Evolutionary conservation across 2,329 filamentous ascomycete species (phyloP), one percentile per base, ranked within the genome.

Genomic region (Xylaria hypoxylon): DNA sequence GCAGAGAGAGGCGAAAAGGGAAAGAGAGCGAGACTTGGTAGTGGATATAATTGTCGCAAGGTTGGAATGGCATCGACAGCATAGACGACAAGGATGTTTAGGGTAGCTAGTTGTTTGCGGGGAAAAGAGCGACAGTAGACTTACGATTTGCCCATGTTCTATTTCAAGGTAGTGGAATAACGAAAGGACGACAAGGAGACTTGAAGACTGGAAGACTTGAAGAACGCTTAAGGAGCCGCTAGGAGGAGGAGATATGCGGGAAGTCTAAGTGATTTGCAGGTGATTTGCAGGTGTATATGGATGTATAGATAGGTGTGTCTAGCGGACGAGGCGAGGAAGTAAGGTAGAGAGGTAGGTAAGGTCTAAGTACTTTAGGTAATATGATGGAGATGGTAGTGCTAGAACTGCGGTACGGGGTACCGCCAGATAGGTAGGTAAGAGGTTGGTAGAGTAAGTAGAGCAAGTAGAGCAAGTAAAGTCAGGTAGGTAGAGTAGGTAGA

Each of bases 111-210:
- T 48, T 42, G 58, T 13, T 33, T 62, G 64, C 64, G 66, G 61
- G 59, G 62, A 60, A 50, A 64, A 44, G 42, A 55, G 22, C 40
- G 33, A 44, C 35, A n/a, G 53, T 24, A 31, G 52, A 77, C 75
- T 75, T 69, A 77, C 75, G 70, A 71, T 70, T 77, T 77, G 58
- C 75, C 75, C 75, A 77, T 77, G 11, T 74, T 65, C 51, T 67
- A 68, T 52, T 44, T 70, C 61, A 62, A 48, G 50, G 62, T 50
- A 38, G 33, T 7, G 33, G 40, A 38, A 50, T 19, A 28, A 38
- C 13, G 13, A 38, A 44, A 40, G 33, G 17, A 42, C 22, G 11
- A 47, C 40, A 11, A 42, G 40, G 42, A 7, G 11, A 26, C 19
- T 38, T n/a, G 35, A 38, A 5, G 35, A 38, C 35, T 15, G 5